Evolutionary conservation across 495 filamentous ascomycete genomes (phyloP), one percentile per base, ranked within the genome.

Genomic region (Annulohypoxylon bovei): DNA sequence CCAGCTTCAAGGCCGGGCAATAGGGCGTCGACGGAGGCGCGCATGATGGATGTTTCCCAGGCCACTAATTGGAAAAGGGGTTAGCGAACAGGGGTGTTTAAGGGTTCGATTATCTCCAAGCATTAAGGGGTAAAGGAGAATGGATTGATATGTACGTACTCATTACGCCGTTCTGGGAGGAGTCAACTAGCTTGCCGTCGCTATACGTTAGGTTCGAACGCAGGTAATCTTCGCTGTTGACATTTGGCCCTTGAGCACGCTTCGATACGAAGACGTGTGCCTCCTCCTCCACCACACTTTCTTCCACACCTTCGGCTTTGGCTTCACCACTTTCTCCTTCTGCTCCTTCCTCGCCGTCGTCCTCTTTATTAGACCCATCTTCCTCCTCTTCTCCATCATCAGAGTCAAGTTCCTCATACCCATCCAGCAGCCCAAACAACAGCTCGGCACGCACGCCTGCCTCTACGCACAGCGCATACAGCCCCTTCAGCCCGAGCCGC

Each of bases 41-140:
- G 85, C 95, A 99, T 99, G 60, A 98, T 94, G 33, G 89, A 86
- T 0, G 90, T 90, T 79, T 99, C 95, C 95, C 95, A 99, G 27
- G 90, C 85, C 95, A 99, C 70, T 72, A 18, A 32, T 46, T 92
- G 27, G 18, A 23, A 42, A 59, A 66, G 56, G 62, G 49, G 62
- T 65, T 65, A 70, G 67, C 3, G 6, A 52, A 33, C 33, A 22
- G 2, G 0, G 16, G 0, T 1, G 4, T 52, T 3, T 5, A 33
- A 6, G 27, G 20, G 33, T 2, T 12, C 5, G n/a, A 35, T n/a
- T n/a, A 6, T 23, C 16, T 4, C 18, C 18, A 37, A 8, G 18
- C 18, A 40, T 7, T 1, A 20, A 8, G 16, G 30, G 58, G n/a
- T 18, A 27, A 55, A n/a, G n/a, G n/a, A n/a, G n/a, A n/a, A 61